Base-by-base conservation (phyloP, 768 basidiomycete genomes). In the Sporobolomyces phaffii region DNA sequence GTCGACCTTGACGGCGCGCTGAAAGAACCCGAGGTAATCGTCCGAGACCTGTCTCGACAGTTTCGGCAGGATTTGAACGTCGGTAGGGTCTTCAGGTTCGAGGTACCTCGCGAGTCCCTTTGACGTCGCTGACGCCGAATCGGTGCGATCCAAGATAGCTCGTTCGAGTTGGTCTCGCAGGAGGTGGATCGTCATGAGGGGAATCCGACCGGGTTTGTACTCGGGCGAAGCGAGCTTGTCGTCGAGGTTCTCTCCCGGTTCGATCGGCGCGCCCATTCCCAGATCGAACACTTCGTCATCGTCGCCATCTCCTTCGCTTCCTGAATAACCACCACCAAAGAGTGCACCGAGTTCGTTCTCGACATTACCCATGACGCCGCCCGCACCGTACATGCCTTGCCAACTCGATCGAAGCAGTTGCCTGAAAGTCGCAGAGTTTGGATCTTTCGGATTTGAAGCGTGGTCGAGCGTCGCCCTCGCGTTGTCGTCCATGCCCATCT, bases 171-270 rank as follows among this genome's bases (percentile, higher is more conserved):
- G 54, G 31, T 56, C 54, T 41, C 54, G 38, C 10, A 56, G 26
- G 11, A 41, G 28, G 26, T 56, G 54, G 26, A 40, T 56, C 38
- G 40, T 41, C 54, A 56, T 56, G 24, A 56, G 24, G n/a, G 54
- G 54, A 18, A 56, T 56, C 14, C 54, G 38, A 14, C 40, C 38
- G 5, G 54, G 54, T 18, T 29, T 28, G 40, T 56, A 56, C 2
- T 15, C 38, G 5, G 38, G 24, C 5, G 38, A 28, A 2, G 17
- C 9, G 38, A 56, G 41, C 20, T 17, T 56, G 2, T 24, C 40
- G 2, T 41, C 54, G 40, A 56, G 26, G 26, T 56, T 20, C 5
- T 43, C 38, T 9, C 18, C 40, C n/a, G 54, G 54, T 43, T 56
- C 54, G 38, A 56, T 6, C 2, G 54, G 40, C 18, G 22, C 10